Evolutionary conservation across 257 asterid genomes (phyloP), one percentile per base, ranked within the genome.

Genomic region (Solanum pimpinellifolium): DNA sequence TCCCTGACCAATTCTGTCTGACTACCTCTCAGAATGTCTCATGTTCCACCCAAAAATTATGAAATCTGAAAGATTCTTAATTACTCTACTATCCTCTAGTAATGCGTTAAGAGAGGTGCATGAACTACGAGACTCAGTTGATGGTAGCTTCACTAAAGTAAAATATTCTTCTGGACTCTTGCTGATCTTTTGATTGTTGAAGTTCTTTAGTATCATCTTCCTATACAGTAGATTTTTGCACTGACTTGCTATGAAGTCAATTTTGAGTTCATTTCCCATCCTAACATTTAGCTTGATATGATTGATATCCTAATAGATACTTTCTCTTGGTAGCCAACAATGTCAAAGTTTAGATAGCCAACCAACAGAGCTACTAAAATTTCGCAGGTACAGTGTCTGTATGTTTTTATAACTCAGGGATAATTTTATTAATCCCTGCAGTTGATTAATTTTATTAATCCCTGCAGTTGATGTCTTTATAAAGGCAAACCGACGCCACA

Each of bases 321-420:
- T n/a, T 42, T 37, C 7, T 23, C 5, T 6, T 37, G 39, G 7
- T 1, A 33, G 35, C 35, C 35, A 33, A 33, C 35, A 33, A 33
- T 33, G 35, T n/a, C 15, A 62, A 62, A n/a, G 16, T 23, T 62
- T 62, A 62, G 70, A 23, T n/a, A 62, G 70, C 8, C 70, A 62
- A n/a, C 70, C 70, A 62, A 62, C 3, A 62, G 7, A n/a, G 33
- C 70, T 62, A 62, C 33, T 62, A 62, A 65, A n/a, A 65, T n/a
- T 65, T 65, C 4, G 33, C 89, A 90, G 96, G 98, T 94, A 85
- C 87, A 89, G 33, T 89, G 25, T 83, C 68, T 83, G 29, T 49
- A 81, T 31, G 18, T 20, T 81, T 27, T 31, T 78, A 23, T 47
- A 29, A 49, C 69, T 20, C 44, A 3, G 7, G 15, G 85, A 81